phyloP scores from a whole-genome alignment of 495 filamentous ascomycete species.

The Neurospora sp. region DNA sequence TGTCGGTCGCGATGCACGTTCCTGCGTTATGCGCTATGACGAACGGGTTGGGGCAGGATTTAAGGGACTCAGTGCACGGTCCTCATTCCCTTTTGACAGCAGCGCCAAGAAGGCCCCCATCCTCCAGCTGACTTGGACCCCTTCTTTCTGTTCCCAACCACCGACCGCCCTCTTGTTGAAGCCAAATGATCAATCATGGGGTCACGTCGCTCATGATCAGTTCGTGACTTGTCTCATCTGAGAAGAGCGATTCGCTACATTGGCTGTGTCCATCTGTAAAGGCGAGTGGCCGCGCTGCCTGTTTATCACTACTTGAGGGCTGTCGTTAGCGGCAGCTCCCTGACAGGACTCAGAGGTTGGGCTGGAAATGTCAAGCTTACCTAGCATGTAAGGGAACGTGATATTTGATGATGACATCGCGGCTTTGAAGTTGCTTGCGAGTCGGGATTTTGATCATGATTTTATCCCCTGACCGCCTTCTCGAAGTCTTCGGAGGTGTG shows the following conservation, averaged over 20 bases:
- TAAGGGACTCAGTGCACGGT: not conserved
- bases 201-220: not conserved
- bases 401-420: not conserved
- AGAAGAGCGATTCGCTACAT: not conserved
- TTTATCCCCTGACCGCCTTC: not conserved
- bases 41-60: not conserved
- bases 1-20: not conserved
- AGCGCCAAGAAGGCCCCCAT: not conserved
- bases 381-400: not conserved
- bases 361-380: not conserved
- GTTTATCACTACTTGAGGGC: not conserved
- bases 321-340: not conserved
- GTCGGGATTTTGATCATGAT: not conserved
- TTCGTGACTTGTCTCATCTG: not conserved
- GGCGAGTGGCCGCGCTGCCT: not conserved
- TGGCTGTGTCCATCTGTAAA: not conserved
- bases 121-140: not conserved
- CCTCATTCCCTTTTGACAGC: not conserved
- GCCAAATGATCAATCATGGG: not conserved
- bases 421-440: not conserved
- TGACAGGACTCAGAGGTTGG: not conserved
- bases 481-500: not conserved
- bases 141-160: not conserved
- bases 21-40: not conserved
- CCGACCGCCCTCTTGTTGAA: not conserved